Conservation (phyloP, 176 grass and related monocot genomes). For the Eragrostis nindensis region DNA sequence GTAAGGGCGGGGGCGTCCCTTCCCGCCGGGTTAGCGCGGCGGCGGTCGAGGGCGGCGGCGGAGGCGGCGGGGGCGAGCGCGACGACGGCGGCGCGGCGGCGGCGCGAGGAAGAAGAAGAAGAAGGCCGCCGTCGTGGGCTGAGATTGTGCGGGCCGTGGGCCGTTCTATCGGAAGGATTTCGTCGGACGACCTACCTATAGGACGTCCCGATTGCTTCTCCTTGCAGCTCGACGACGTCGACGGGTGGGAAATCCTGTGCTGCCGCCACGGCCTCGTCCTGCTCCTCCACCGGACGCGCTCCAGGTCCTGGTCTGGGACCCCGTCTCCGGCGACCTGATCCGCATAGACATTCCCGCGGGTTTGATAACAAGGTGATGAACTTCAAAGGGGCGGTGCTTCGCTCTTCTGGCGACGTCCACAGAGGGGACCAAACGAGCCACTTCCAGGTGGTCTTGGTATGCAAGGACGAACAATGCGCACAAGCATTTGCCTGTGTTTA, state of each 20-base stretch:
- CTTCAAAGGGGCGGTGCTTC: background rate
- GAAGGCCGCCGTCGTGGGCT: too few relatives aligned
- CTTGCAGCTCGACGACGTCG: background rate
- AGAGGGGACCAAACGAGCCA: background rate
- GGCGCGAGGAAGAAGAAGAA: too few relatives aligned
- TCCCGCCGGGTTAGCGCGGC: too few relatives aligned
- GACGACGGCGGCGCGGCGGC: too few relatives aligned
- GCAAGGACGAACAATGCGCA: background rate
- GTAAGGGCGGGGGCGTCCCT: too few relatives aligned
- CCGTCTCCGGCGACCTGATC: background rate
- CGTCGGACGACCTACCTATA: too few relatives aligned
- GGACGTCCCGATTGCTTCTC: background rate
- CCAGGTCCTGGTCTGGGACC: background rate
- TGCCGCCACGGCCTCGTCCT: background rate
- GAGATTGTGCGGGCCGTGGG: too few relatives aligned
- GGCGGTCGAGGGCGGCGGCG: too few relatives aligned
- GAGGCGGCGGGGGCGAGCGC: too few relatives aligned
- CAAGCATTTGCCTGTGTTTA: background rate
- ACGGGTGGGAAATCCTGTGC: background rate
- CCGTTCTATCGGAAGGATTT: too few relatives aligned
- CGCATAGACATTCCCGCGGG: background rate
- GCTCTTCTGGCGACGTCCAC: background rate
- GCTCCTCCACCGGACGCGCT: background rate
- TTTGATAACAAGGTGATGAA: background rate
- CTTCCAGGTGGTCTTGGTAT: background rate